These are phyloP conservation scores for Alternaria infectoria DNA, from an alignment of 2,329 filamentous ascomycete species.

Conservation along the genomic window DNA sequence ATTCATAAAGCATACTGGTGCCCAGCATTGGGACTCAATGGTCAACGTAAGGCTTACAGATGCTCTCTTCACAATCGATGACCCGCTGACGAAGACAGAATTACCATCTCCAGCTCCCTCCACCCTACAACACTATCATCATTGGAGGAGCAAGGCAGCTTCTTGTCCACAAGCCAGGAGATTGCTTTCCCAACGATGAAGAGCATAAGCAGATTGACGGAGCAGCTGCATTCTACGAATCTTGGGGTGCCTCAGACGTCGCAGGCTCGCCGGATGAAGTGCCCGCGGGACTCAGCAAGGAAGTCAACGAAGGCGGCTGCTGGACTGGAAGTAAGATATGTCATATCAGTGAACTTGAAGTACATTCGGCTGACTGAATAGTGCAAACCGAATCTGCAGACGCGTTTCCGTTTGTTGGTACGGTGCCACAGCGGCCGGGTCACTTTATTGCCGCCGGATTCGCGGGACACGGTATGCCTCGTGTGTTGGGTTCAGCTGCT, in stretches of 20 bases:
- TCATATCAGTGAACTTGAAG: neutral
- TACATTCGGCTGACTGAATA: neutral
- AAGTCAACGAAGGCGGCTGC: conserved; percentile 7
- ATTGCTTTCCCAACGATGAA: conserved; percentile 4
- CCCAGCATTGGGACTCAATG: conserved; percentile 14
- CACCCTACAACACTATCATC: conserved; percentile 18
- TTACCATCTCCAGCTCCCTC: conserved; percentile 15
- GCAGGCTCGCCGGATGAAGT: conserved; percentile 1
- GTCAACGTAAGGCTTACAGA: conserved; percentile 8
- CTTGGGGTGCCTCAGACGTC: conserved; percentile 13
- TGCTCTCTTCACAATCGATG: neutral
- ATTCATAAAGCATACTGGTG: conserved; percentile 16
- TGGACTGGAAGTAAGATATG: conserved; percentile 14
- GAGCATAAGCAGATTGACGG: conserved; percentile 10
- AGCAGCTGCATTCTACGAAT: conserved; percentile 9
- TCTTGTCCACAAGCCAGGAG: conserved; percentile 8
- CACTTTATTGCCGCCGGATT: conserved; percentile 17
- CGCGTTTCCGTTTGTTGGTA: conserved; percentile 13
- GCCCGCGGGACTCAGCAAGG: conserved; percentile 4
- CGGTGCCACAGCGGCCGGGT: conserved; percentile 1
- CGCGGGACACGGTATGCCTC: conserved; percentile 16
- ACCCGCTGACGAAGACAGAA: conserved; percentile 4
- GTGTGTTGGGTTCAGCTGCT: conserved; percentile 10
- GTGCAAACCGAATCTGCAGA: conserved; percentile 10
- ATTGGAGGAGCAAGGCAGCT: conserved; percentile 14